Base-by-base conservation (phyloP, 176 grass and related monocot species). In the Oryza longistaminata region DNA sequence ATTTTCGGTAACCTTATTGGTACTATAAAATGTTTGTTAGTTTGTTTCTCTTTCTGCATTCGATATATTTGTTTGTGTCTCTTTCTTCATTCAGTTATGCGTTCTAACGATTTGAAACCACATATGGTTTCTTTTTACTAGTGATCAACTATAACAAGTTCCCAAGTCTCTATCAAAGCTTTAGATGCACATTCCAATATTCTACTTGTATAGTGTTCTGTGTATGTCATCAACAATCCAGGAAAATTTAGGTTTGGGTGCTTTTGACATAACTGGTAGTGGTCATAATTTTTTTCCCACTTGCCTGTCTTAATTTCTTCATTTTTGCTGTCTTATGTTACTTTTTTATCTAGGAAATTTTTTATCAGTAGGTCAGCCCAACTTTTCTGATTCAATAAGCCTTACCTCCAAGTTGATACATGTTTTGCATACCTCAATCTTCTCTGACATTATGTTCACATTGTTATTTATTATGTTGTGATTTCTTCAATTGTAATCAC, bases 321-420 rank as follows among this genome's bases (percentile, higher is more conserved):
- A 61, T 80, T 12, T 14, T 52, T 83, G 25, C 6, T 62, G 79
- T 46, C 37, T 75, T 73, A 3, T 83, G 67, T 79, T 77, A 60
- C 74, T 83, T 85, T 83, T 87, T 85, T 83, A 77, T 67, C 66
- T 78, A 5, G 42, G 70, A 64, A 79, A 24, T 60, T 77, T 24
- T 69, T 70, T 74, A 17, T 81, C 4, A 73, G 34, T 79, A 79
- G 79, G 39, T 33, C 11, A 69, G 24, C 14, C 53, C 55, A 89
- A 68, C 33, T 29, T 74, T 68, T 43, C 37, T 39, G 78, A 44
- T 7, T 73, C 76, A 68, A 68, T 17, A 68, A 16, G 44, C 37
- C 24, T 37, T 80, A 69, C 67, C 75, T 80, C 75, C 81, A 80
- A 26, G 42, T 68, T 33, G 19, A 52, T 74, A 33, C 64, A 69